phyloP scores from a whole-genome alignment of 495 filamentous ascomycete genomes.

The Glutinoglossum americanum region DNA sequence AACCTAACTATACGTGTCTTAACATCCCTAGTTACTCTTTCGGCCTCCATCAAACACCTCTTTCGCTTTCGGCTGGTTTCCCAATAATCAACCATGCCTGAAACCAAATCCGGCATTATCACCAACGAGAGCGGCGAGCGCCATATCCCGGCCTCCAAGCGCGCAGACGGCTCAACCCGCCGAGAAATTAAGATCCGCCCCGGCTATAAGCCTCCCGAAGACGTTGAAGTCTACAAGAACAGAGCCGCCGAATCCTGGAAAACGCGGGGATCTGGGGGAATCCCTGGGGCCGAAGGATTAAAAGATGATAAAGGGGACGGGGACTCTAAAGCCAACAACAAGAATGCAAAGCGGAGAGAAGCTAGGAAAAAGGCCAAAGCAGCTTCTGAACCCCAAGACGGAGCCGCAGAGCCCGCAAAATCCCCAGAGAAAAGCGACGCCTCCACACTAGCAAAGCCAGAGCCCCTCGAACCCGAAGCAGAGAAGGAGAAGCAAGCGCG shows the following conservation, averaged over 20 bases:
- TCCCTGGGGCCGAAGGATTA: slow-evolving; percentile 57
- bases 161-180: slow-evolving; percentile 70
- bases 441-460: slow-evolving; percentile 7
- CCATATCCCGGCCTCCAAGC: slow-evolving; percentile 67
- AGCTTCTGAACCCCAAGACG: slow-evolving; percentile 18
- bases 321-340: slow-evolving; percentile 35
- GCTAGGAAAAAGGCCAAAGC: slow-evolving; percentile 74
- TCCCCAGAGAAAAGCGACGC: slow-evolving; percentile 9
- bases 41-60: background rate
- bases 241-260: slow-evolving; percentile 71
- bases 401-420: slow-evolving; percentile 15
- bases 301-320: slow-evolving; percentile 27
- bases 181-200: slow-evolving; percentile 85
- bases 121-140: slow-evolving; percentile 52
- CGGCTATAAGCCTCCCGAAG: slow-evolving; percentile 86
- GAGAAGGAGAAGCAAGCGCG: slow-evolving; percentile 86
- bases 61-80: slow-evolving; percentile 50
- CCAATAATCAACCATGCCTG: slow-evolving; percentile 79
- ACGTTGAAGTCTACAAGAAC: slow-evolving; percentile 93
- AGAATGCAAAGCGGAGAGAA: slow-evolving; percentile 86
- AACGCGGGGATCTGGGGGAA: slow-evolving; percentile 49
- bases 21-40: background rate
- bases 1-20: too few species aligned
- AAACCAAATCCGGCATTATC: slow-evolving; percentile 60
- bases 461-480: slow-evolving; percentile 35